Conservation (phyloP, 2,329 filamentous ascomycete genomes). For the Aureobasidium uvarum region DNA sequence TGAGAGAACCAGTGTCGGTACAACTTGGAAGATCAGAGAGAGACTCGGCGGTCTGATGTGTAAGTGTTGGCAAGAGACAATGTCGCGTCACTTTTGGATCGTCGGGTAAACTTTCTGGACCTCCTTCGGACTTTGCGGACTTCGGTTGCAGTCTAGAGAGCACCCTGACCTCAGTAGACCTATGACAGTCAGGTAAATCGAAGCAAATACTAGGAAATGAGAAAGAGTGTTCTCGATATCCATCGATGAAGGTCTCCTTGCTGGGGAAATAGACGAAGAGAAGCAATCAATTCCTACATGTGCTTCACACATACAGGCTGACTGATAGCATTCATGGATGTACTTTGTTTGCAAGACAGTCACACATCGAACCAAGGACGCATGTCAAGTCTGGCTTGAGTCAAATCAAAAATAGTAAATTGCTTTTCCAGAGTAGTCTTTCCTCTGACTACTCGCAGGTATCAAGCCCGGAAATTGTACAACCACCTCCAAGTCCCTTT, state of each 20-base stretch:
- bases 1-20: neutral
- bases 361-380: fast-evolving
- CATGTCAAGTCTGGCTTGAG: no score
- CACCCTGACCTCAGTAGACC: neutral
- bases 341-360: neutral
- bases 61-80: neutral
- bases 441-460: constrained; percentile 4
- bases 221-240: no score
- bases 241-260: no score
- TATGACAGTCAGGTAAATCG: no score
- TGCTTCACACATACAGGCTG: no score
- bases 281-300: no score
- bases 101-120: constrained; percentile 12
- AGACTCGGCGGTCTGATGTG: no score
- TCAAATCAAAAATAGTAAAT: constrained; percentile 1
- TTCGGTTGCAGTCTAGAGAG: neutral
- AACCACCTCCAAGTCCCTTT: constrained; percentile 20
- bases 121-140: constrained; percentile 14
- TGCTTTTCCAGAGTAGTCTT: constrained; percentile 12
- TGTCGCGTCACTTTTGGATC: neutral
- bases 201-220: no score
- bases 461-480: constrained; percentile 11
- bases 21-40: neutral
- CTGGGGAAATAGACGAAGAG: no score
- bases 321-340: neutral